Evolutionary conservation across 208 protist species (phyloP).

Genomic region (Trypanosomatidae sp.): DNA sequence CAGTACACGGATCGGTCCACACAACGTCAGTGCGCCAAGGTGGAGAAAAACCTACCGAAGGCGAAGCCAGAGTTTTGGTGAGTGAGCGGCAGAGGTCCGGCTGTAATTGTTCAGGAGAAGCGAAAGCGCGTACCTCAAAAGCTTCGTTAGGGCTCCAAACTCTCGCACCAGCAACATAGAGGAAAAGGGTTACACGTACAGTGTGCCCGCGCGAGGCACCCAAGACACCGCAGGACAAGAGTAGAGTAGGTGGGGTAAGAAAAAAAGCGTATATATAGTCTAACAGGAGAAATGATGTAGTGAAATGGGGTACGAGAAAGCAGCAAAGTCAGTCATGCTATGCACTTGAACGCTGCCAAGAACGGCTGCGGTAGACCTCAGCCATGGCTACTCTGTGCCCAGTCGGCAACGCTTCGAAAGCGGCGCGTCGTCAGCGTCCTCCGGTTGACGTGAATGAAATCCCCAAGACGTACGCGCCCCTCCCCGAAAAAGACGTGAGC

Average conservation of each 20-base stretch:
- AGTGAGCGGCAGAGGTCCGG: not conserved
- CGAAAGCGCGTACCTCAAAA: not conserved
- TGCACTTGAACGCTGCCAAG: not conserved
- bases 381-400: conserved; percentile 18
- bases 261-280: not conserved
- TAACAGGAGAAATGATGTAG: too few species aligned
- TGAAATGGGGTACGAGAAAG: not conserved
- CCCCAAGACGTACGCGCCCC: conserved; percentile 18
- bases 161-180: not conserved
- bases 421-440: not conserved
- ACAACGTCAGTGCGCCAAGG: not conserved
- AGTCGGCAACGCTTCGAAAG: conserved; percentile 29
- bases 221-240: not conserved
- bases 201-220: not conserved
- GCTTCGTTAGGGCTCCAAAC: not conserved
- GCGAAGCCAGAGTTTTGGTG: too few species aligned
- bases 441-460: not conserved
- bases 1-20: not conserved
- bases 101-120: not conserved
- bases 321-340: not conserved
- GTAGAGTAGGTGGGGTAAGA: not conserved
- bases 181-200: not conserved
- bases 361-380: not conserved
- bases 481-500: conserved; percentile 36
- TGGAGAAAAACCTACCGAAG: too few species aligned